Evolutionary conservation across 192 early-diverging fungal species (phyloP).

Genomic region (Umbelopsis sp.): DNA sequence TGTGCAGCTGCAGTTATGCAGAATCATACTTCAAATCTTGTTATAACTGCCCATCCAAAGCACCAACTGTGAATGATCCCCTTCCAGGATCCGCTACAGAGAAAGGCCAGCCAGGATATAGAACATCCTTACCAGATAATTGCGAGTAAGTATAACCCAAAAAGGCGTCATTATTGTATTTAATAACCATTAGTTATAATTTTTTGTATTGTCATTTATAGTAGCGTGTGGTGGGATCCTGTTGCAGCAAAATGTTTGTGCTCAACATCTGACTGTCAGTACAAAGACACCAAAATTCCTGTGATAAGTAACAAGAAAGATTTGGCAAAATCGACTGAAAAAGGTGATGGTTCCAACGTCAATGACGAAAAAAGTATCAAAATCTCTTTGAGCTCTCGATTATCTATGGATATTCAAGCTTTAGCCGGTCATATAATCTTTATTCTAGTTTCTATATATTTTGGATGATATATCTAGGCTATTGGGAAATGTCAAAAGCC

Average conservation of each 20-base stretch:
- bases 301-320: background rate
- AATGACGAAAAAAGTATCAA: too few species aligned
- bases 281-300: conserved; percentile 46
- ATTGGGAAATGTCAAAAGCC: too few species aligned
- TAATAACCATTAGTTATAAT: too few species aligned
- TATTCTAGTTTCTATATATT: too few species aligned
- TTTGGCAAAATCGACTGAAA: too few species aligned
- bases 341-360: too few species aligned
- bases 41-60: conserved; percentile 53
- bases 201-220: conserved; percentile 20
- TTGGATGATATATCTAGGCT: too few species aligned
- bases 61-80: conserved; percentile 45
- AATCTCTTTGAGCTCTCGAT: too few species aligned
- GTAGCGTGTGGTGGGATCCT: conserved; percentile 71
- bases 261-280: conserved; percentile 48
- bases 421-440: too few species aligned
- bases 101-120: conserved; percentile 36
- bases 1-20: conserved; percentile 48
- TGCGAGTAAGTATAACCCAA: conserved; percentile 52
- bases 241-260: conserved; percentile 58
- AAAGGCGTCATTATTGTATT: background rate
- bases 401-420: too few species aligned
- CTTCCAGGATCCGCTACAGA: conserved; percentile 36
- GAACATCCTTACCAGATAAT: conserved; percentile 48
- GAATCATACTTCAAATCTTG: conserved; percentile 52